Percentiles rank a stretch among this genome's conserved stretches.
Conservation (phyloP, 1,284 basidiomycete species). For the Mycena citricolor region DNA sequence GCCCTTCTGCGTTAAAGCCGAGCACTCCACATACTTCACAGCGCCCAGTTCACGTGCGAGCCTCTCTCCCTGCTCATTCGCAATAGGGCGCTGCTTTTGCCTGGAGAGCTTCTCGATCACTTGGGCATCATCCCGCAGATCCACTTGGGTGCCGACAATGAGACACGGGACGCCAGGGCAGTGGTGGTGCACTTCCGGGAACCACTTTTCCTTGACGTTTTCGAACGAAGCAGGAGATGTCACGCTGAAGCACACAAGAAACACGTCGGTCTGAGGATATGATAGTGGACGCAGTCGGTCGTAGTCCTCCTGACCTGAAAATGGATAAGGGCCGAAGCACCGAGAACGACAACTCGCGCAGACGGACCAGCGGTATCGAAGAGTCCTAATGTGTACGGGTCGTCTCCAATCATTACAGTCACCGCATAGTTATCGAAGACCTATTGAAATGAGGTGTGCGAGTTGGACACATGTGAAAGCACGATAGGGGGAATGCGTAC, state of each 20-base stretch:
- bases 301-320: constrained; percentile 96
- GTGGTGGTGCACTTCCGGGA: constrained; percentile 99
- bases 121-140: constrained; percentile 90
- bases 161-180: constrained; percentile 99
- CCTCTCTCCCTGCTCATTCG: constrained; percentile 86
- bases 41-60: constrained; percentile 95
- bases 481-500: constrained; percentile 52
- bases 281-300: constrained; percentile 98
- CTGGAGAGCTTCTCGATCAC: constrained; percentile 94
- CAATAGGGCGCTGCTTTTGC: constrained; percentile 95
- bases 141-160: constrained; percentile 98
- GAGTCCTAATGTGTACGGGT: constrained; percentile 96
- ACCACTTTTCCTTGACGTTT: constrained; percentile 99
- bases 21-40: constrained; percentile 99
- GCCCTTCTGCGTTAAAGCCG: constrained; percentile 97
- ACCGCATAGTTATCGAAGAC: constrained; percentile 98
- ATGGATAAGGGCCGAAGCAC: constrained; percentile 9
- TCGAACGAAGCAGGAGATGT: constrained; percentile 98
- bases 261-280: constrained; percentile 99
- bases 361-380: constrained; percentile 94
- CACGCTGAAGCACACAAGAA: constrained; percentile 99
- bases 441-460: constrained; percentile 45
- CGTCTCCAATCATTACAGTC: constrained; percentile 99
- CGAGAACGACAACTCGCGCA: constrained; percentile 1
- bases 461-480: constrained; percentile 19